These are phyloP conservation scores for Inga leiocalycina DNA, from an alignment of 306 rosid genomes.

Conservation along the genomic window DNA sequence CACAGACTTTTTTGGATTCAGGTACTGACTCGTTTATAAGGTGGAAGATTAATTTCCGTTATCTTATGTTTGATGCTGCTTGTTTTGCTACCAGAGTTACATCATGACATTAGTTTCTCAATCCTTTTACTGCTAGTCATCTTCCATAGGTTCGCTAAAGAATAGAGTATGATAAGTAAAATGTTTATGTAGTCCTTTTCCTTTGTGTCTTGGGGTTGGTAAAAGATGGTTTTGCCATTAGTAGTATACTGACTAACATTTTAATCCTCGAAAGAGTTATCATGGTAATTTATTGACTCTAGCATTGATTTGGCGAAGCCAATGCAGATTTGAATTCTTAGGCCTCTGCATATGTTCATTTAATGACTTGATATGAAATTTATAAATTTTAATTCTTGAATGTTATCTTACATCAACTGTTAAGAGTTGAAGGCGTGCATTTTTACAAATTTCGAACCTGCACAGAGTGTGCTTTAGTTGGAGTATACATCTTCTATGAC, in stretches of 20 bases:
- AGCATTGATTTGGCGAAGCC: slow-evolving; percentile 19
- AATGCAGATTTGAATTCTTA: slow-evolving; percentile 1
- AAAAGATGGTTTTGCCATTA: slow-evolving; percentile 12
- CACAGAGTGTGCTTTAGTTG: background rate
- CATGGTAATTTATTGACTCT: background rate
- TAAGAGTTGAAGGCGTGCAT: background rate
- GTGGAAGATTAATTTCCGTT: slow-evolving; percentile 16
- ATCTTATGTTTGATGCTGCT: slow-evolving; percentile 27
- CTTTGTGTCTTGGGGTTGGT: slow-evolving; percentile 20
- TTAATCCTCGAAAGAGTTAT: slow-evolving; percentile 23
- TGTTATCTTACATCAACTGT: slow-evolving; percentile 1
- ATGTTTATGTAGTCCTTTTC: slow-evolving; percentile 7
- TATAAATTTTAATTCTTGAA: slow-evolving; percentile 18
- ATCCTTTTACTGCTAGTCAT: slow-evolving; percentile 29
- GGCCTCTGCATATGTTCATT: slow-evolving; percentile 9
- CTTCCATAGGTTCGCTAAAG: slow-evolving; percentile 23
- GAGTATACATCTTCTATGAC: slow-evolving; percentile 9
- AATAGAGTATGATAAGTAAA: background rate
- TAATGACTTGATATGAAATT: slow-evolving; percentile 23
- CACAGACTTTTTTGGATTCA: slow-evolving; percentile 84
- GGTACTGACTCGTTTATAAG: slow-evolving; percentile 48
- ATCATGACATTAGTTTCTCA: slow-evolving; percentile 8
- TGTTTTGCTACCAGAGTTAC: slow-evolving; percentile 26
- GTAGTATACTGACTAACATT: slow-evolving; percentile 1
- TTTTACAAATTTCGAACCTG: slow-evolving; percentile 3